These are phyloP conservation scores for Fusarium nelsonii DNA, from an alignment of 2,329 filamentous ascomycete species.

Conservation along the genomic window DNA sequence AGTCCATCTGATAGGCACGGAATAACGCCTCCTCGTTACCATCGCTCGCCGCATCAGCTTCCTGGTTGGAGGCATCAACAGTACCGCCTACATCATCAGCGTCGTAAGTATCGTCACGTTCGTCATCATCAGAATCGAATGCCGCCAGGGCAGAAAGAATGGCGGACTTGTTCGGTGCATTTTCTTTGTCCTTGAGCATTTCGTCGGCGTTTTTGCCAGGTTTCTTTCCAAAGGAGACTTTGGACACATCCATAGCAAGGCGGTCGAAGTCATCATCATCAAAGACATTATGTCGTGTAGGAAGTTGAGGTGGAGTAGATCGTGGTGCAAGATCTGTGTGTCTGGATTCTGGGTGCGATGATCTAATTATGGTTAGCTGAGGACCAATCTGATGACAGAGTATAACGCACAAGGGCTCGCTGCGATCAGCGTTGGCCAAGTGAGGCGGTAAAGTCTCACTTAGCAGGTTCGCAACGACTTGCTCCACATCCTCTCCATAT, in stretches of 20 bases:
- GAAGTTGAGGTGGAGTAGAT: slow-evolving; percentile 68
- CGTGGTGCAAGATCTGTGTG: slow-evolving; percentile 65
- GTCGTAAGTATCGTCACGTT: slow-evolving; percentile 97
- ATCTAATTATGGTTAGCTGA: slow-evolving; percentile 47
- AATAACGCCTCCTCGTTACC: slow-evolving; percentile 79
- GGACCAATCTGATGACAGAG: not conserved
- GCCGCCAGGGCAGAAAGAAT: slow-evolving; percentile 88
- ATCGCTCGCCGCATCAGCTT: slow-evolving; percentile 61
- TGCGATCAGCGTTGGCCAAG: slow-evolving; percentile 72
- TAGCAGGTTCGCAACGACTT: slow-evolving; percentile 83
- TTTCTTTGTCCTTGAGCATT: slow-evolving; percentile 73
- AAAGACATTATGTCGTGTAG: slow-evolving; percentile 77
- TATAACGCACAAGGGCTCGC: slow-evolving; percentile 70
- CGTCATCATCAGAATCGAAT: slow-evolving; percentile 95
- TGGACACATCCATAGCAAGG: slow-evolving; percentile 73
- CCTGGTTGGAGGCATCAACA: slow-evolving; percentile 76
- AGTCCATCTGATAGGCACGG: slow-evolving; percentile 74
- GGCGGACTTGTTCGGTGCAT: slow-evolving; percentile 80
- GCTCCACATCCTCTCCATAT: slow-evolving; percentile 81
- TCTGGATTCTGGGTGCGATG: slow-evolving; percentile 45
- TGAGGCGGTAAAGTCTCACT: slow-evolving; percentile 80
- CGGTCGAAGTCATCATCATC: slow-evolving; percentile 85
- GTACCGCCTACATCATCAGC: slow-evolving; percentile 90
- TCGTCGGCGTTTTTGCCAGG: slow-evolving; percentile 76
- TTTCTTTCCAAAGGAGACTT: slow-evolving; percentile 83